These are phyloP conservation scores for Penicillium freii DNA, from an alignment of 2,329 filamentous ascomycete species.

Conservation along the genomic window DNA sequence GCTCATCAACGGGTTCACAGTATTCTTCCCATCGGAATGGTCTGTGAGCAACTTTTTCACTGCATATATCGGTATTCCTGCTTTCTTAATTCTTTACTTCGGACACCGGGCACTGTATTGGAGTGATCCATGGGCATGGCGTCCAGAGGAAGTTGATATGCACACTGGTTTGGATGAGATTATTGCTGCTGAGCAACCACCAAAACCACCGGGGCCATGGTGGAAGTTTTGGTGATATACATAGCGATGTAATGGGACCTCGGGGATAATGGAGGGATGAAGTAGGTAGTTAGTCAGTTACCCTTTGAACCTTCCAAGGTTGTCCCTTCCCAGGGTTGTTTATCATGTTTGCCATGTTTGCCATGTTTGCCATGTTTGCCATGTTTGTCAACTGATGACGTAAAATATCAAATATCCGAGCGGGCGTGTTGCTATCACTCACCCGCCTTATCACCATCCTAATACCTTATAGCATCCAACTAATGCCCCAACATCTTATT, in stretches of 20 bases:
- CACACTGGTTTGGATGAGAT: conserved; percentile 54
- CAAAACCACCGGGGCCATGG: conserved; percentile 32
- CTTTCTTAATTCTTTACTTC: conserved; percentile 57
- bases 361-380: too few relatives aligned
- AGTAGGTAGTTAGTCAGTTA: too few relatives aligned
- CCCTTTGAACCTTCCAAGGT: too few relatives aligned
- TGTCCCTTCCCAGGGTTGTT: too few relatives aligned
- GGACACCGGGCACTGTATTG: conserved; percentile 49
- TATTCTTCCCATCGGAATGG: conserved; percentile 68
- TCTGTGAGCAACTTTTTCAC: conserved; percentile 63
- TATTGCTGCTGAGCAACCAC: conserved; percentile 46
- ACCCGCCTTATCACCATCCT: conserved; percentile 7
- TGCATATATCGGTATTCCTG: conserved; percentile 64
- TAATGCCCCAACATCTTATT: not conserved
- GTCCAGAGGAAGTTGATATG: conserved; percentile 53
- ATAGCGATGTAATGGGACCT: too few relatives aligned
- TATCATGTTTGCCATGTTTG: too few relatives aligned
- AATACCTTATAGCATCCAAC: not conserved
- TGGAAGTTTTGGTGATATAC: conserved; percentile 28
- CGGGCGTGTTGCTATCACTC: not conserved
- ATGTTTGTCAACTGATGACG: too few relatives aligned
- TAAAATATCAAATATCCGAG: not conserved
- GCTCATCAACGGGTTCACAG: conserved; percentile 71
- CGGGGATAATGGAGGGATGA: too few relatives aligned
- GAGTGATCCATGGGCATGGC: conserved; percentile 53